Evolutionary conservation across 805 yeast species (phyloP), one percentile per base, ranked within the genome.

Genomic region (Candida ipomoeae): DNA sequence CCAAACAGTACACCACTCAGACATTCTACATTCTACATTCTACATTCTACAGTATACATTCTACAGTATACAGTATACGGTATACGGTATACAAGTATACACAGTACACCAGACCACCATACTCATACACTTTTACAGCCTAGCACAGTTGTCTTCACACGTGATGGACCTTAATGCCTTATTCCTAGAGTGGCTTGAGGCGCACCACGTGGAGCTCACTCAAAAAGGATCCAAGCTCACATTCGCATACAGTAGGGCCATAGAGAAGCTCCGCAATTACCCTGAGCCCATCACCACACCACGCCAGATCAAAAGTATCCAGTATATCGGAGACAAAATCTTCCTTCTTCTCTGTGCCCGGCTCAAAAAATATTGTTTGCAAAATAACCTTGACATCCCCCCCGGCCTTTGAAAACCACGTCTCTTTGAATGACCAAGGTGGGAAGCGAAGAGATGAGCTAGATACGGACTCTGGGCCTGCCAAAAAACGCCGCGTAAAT

Each of bases 291-390:
- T 87, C 23, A 58, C 62, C 33, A 79, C 78, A 50, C 87, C 94
- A 0, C 67, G 69, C 32, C 83, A 87, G 46, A 70, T 92, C 40
- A 65, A 67, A 14, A 73, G 74, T 56, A 73, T 92, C 39, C 84
- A 78, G 50, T 86, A 73, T 42, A 76, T 92, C 34, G 98, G 98
- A 0, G 84, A 81, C 11, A 82, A 84, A 49, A 82, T 87, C 6
- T 81, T 87, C 33, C 68, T 64, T 2, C 60, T 67, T 29, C 67
- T 92, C 50, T 71, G 74, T 23, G 64, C 69, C 38, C 75, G 73
- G 53, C 66, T 88, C 21, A 55, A 64, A 11, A 60, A 61, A 2
- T 78, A 88, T 66, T 89, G 96, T 60, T 58, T 66, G n/a, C 79
- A 75, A 6, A 72, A 79, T 46, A 82, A 80, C 0, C 62, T 71